Conservation (phyloP, 257 asterid genomes). For the Phtheirospermum japonicum region DNA sequence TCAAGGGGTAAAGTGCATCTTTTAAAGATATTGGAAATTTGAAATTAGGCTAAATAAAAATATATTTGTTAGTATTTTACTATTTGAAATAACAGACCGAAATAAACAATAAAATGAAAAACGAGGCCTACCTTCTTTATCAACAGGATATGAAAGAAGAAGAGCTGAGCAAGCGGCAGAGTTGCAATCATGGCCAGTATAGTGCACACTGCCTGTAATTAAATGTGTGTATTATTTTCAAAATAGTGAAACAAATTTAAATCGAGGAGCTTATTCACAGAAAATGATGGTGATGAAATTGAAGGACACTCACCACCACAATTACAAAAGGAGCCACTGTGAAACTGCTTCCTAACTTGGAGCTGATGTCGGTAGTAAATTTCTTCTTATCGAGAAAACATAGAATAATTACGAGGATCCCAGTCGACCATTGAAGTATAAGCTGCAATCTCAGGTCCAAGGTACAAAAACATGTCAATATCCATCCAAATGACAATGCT, state of each 20-base stretch:
- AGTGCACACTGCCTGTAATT: slow-evolving; percentile 79
- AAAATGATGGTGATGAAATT: not conserved
- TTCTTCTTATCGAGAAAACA: slow-evolving; percentile 81
- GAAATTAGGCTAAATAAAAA: not conserved
- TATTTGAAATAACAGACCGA: not conserved
- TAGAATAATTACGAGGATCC: slow-evolving; percentile 74
- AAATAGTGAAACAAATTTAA: not conserved
- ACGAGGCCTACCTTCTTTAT: slow-evolving; percentile 65
- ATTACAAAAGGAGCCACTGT: slow-evolving; percentile 79
- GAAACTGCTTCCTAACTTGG: slow-evolving; percentile 97
- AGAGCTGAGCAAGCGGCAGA: slow-evolving; percentile 87
- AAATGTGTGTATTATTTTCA: slow-evolving; percentile 17
- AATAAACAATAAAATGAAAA: slow-evolving; percentile 3
- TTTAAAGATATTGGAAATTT: too few species aligned
- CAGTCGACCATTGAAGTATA: slow-evolving; percentile 93
- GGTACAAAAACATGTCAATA: slow-evolving; percentile 42
- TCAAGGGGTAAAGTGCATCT: too few species aligned
- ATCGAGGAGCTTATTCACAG: not conserved
- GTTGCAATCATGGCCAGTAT: slow-evolving; percentile 98
- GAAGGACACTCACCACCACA: slow-evolving; percentile 76
- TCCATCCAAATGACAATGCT: slow-evolving; percentile 36
- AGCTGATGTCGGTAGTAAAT: slow-evolving; percentile 61
- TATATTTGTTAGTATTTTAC: not conserved
- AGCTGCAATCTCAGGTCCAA: slow-evolving; percentile 80
- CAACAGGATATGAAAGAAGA: slow-evolving; percentile 97